phyloP scores from a whole-genome alignment of 2,329 filamentous ascomycete genomes.

The Paecilomyces formosus region DNA sequence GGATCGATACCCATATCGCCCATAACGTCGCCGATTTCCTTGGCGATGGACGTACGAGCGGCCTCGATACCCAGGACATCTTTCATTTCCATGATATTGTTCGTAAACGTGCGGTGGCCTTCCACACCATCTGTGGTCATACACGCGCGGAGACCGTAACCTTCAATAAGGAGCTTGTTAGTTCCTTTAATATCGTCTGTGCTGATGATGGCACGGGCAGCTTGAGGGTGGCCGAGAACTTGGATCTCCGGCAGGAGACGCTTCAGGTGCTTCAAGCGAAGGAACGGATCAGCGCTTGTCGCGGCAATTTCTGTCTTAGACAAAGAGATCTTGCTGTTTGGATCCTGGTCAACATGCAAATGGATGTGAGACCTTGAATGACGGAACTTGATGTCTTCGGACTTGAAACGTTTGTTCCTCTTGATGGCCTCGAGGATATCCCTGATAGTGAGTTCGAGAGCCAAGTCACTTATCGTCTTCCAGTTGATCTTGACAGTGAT shows the following conservation, averaged over 20 bases:
- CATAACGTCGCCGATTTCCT: conserved; percentile 87
- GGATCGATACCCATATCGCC: conserved; percentile 91
- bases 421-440: conserved; percentile 73
- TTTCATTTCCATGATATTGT: conserved; percentile 83
- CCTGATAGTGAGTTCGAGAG: conserved; percentile 65
- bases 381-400: conserved; percentile 57
- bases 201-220: conserved; percentile 80
- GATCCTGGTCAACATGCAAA: conserved; percentile 55
- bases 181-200: conserved; percentile 63
- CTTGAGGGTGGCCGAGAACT: conserved; percentile 83
- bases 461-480: conserved; percentile 68
- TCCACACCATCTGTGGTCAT: conserved; percentile 92
- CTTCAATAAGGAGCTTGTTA: conserved; percentile 77
- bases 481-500: conserved; percentile 77
- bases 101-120: conserved; percentile 65
- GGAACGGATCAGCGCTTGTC: conserved; percentile 37
- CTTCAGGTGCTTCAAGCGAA: conserved; percentile 75
- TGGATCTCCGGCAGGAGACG: conserved; percentile 74
- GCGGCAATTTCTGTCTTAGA: conserved; percentile 36
- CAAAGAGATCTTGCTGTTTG: conserved; percentile 23
- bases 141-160: conserved; percentile 80
- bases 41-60: conserved; percentile 78
- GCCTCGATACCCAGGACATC: conserved; percentile 93
- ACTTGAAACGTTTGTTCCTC: conserved; percentile 68
- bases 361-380: conserved; percentile 52